A percentile compares a stretch with the other conserved stretches of the same genome.
These are phyloP conservation scores for Sporothrix mexicana DNA, from an alignment of 2,329 filamentous ascomycete species.

Conservation along the genomic window DNA sequence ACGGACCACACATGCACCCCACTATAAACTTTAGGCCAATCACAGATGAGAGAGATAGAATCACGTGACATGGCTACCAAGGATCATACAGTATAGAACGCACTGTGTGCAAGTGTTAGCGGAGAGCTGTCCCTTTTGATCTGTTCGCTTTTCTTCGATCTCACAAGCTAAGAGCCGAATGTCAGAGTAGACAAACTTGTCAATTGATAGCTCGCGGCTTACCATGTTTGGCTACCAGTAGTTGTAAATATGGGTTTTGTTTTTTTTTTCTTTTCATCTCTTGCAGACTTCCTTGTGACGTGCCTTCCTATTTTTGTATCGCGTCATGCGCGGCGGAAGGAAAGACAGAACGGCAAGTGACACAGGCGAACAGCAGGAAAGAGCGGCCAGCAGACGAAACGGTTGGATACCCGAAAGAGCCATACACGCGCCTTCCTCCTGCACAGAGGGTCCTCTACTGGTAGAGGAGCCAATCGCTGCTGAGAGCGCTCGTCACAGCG, in stretches of 20 bases:
- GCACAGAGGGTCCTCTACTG: not conserved
- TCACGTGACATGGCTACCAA: not conserved
- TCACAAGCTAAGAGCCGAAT: slow-evolving; percentile 3
- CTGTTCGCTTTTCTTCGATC: not conserved
- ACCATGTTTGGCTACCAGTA: not conserved
- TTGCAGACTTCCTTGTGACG: slow-evolving; percentile 4
- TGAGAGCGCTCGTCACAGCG: not conserved
- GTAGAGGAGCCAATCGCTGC: slow-evolving; percentile 2
- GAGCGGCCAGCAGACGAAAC: slow-evolving; percentile 16
- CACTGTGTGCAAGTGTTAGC: not conserved
- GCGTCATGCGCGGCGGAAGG: not conserved
- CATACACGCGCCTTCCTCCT: slow-evolving; percentile 21
- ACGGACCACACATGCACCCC: slow-evolving; percentile 32
- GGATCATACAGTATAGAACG: not conserved
- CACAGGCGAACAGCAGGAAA: not conserved
- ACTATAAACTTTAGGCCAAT: slow-evolving; percentile 31
- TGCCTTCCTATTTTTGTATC: not conserved
- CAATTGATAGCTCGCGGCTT: not conserved
- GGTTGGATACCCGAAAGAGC: slow-evolving; percentile 1
- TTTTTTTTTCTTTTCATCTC: not conserved
- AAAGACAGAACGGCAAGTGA: not conserved
- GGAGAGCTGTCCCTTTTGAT: not conserved
- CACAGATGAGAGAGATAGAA: not conserved
- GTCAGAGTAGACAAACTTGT: not conserved
- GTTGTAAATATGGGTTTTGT: not conserved